Conservation (phyloP, 2,329 filamentous ascomycete genomes). For the Aspergillus caelatus region DNA sequence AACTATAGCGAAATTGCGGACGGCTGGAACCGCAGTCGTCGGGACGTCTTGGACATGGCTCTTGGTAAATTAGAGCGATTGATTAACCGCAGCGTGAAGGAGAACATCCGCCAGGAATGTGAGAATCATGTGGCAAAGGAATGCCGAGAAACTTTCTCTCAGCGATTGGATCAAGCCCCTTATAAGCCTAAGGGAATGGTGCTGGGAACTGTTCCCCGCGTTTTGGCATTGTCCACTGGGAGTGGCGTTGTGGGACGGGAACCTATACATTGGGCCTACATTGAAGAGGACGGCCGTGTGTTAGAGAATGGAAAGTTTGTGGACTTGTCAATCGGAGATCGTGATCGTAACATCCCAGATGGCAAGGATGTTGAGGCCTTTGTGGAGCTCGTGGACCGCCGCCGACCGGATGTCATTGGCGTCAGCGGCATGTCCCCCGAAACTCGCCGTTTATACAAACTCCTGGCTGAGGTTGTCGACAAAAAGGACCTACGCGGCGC, state of each 20-base stretch:
- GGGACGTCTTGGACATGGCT: conserved; percentile 80
- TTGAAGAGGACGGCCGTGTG: conserved; percentile 89
- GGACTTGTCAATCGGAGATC: conserved; percentile 69
- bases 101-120: conserved; percentile 89
- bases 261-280: conserved; percentile 85
- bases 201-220: conserved; percentile 82
- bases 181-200: conserved; percentile 94
- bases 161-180: conserved; percentile 90
- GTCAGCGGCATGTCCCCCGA: conserved; percentile 88
- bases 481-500: conserved; percentile 76
- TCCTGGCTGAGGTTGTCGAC: conserved; percentile 76
- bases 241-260: conserved; percentile 74
- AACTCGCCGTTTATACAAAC: conserved; percentile 78
- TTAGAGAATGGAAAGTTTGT: conserved; percentile 85
- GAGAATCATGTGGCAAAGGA: conserved; percentile 88
- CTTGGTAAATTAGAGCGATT: conserved; percentile 79
- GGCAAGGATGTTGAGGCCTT: conserved; percentile 69
- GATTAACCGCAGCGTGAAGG: conserved; percentile 90
- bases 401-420: conserved; percentile 86
- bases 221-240: conserved; percentile 85
- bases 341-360: conserved; percentile 68
- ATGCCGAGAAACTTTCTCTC: conserved; percentile 85
- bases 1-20: conserved; percentile 94
- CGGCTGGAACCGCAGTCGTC: conserved; percentile 87
- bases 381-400: conserved; percentile 74